Conservation (phyloP, 2,329 filamentous ascomycete species). For the Cordyceps sp. region DNA sequence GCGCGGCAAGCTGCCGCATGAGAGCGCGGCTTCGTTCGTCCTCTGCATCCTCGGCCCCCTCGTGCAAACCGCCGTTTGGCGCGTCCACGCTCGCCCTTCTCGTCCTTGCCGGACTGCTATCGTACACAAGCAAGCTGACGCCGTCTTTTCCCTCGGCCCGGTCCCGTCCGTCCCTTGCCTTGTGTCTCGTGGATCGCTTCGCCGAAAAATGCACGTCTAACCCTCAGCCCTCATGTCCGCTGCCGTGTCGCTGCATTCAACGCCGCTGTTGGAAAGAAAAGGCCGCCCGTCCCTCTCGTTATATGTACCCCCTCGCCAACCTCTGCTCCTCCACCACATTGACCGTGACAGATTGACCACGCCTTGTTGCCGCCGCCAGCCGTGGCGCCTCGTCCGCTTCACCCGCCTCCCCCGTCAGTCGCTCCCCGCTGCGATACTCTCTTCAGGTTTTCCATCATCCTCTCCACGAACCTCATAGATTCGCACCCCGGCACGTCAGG, state of each 20-base stretch:
- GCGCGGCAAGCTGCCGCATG: too few species aligned
- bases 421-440: slow-evolving; percentile 15
- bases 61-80: too few species aligned
- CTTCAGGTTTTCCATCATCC: slow-evolving; percentile 33
- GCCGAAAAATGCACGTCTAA: slow-evolving; percentile 1
- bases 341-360: too few species aligned
- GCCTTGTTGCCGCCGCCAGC: background rate
- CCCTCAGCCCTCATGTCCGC: background rate
- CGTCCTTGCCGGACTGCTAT: too few species aligned
- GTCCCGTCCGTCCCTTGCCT: background rate
- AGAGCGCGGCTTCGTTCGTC: too few species aligned
- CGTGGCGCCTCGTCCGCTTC: too few species aligned
- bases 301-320: background rate
- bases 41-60: too few species aligned
- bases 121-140: too few species aligned
- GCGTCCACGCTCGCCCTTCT: too few species aligned
- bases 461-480: slow-evolving; percentile 32
- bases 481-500: slow-evolving; percentile 24
- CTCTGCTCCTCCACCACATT: background rate
- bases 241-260: slow-evolving; percentile 1
- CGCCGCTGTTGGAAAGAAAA: too few species aligned
- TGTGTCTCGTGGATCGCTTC: background rate
- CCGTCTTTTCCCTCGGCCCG: too few species aligned
- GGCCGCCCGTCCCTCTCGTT: too few species aligned
- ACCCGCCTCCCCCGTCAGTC: background rate